Evolutionary conservation across 1,139 yeast species (phyloP).

Genomic region (Saccharomyces hybrid): DNA sequence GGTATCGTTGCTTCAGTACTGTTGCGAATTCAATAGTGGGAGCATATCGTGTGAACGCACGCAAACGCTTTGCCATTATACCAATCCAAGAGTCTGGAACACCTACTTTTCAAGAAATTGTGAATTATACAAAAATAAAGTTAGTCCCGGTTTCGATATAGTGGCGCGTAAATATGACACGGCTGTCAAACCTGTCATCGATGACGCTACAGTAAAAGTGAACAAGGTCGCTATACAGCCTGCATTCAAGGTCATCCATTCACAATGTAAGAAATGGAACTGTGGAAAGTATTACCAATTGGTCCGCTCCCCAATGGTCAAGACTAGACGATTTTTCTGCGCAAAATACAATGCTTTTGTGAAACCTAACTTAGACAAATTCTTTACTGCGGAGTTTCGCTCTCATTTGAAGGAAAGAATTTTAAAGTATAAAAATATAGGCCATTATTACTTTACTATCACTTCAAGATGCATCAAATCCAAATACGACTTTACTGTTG

Average conservation of each 20-base stretch:
- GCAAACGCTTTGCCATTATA: conserved; percentile 1
- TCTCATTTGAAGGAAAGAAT: not conserved
- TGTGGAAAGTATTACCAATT: conserved; percentile 6
- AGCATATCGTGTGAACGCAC: not conserved
- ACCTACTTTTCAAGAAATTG: not conserved
- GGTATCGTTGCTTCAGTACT: not conserved
- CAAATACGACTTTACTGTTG: not conserved
- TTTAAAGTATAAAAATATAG: not conserved
- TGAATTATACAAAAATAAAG: not conserved
- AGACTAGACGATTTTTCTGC: not conserved
- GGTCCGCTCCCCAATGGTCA: conserved; percentile 1
- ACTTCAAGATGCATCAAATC: not conserved
- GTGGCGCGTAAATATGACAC: conserved; percentile 3
- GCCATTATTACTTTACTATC: conserved; percentile 4
- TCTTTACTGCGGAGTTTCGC: conserved; percentile 7
- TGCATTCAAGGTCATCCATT: not conserved
- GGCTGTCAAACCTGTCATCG: conserved; percentile 2
- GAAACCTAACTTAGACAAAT: conserved; percentile 8
- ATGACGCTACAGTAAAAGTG: not conserved
- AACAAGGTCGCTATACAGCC: conserved; percentile 1
- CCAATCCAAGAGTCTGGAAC: conserved; percentile 4
- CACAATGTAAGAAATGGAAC: conserved; percentile 2
- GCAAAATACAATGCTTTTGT: conserved; percentile 10
- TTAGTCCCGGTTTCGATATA: conserved; percentile 1
- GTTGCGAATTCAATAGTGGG: not conserved